phyloP scores from a whole-genome alignment of 192 early-diverging fungal genomes.

The Podila minutissima region DNA sequence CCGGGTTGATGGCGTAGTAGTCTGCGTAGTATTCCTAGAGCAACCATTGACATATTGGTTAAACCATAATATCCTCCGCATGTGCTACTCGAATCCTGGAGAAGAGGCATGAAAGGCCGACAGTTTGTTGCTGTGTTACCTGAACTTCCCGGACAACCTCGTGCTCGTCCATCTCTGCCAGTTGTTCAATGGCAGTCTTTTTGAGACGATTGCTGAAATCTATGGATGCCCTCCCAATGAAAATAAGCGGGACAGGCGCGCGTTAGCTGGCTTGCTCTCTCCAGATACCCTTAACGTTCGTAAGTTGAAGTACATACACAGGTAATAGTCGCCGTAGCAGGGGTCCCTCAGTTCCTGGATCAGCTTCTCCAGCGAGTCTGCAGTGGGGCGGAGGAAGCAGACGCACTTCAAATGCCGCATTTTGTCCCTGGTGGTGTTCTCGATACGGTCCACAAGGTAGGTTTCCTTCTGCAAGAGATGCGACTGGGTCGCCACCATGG shows the following conservation, averaged over 20 bases:
- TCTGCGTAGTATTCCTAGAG: conserved; percentile 92
- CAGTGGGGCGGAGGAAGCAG: conserved; percentile 89
- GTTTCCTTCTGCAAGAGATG: conserved; percentile 91
- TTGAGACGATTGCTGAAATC: conserved; percentile 95
- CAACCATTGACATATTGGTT: conserved; percentile 7
- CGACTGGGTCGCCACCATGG: conserved; percentile 93
- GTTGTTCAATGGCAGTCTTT: conserved; percentile 88
- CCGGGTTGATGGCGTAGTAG: conserved; percentile 83
- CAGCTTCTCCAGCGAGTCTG: conserved; percentile 84
- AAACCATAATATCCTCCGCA: neutral
- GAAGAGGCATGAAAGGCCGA: neutral
- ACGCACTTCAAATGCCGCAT: conserved; percentile 97
- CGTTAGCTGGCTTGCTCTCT: too few species aligned
- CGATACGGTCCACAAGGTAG: conserved; percentile 94
- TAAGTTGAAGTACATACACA: conserved; percentile 65
- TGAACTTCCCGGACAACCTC: conserved; percentile 96
- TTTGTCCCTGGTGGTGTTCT: conserved; percentile 84
- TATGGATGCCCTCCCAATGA: conserved; percentile 29
- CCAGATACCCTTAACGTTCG: neutral
- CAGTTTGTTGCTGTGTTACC: conserved; percentile 40
- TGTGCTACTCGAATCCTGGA: neutral
- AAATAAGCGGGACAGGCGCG: neutral
- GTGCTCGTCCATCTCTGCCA: conserved; percentile 96
- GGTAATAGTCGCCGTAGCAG: conserved; percentile 95
- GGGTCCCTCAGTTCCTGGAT: conserved; percentile 93